Percentiles rank a stretch among this genome's conserved stretches.
Evolutionary conservation across 1,284 basidiomycete genomes (phyloP).

Genomic region (Ceratobasidium theobromae): DNA sequence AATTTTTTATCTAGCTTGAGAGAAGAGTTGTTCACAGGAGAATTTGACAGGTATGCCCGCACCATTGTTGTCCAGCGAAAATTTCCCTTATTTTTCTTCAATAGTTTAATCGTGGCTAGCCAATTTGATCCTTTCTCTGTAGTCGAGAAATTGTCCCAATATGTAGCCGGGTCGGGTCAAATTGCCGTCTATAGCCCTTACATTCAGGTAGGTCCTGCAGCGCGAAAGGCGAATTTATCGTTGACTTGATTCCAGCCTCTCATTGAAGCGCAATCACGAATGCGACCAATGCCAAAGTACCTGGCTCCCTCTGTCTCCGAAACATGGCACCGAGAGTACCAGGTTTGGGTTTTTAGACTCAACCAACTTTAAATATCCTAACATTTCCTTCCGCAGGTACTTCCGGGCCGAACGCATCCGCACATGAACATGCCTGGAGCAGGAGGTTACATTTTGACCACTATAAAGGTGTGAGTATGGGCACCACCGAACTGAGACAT

Average conservation of each 20-base stretch:
- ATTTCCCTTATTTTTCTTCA: background rate
- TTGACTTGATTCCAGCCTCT: slow-evolving; percentile 55
- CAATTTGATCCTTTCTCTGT: slow-evolving; percentile 87
- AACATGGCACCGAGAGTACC: slow-evolving; percentile 88
- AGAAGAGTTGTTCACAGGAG: slow-evolving; percentile 81
- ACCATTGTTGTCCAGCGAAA: slow-evolving; percentile 38
- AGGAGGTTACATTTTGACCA: slow-evolving; percentile 85
- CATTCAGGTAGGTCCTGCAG: slow-evolving; percentile 57
- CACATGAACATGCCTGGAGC: slow-evolving; percentile 89
- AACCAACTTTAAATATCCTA: background rate
- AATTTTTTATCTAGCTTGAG: slow-evolving; percentile 64
- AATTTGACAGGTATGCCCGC: slow-evolving; percentile 78
- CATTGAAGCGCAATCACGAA: slow-evolving; percentile 70
- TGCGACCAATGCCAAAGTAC: slow-evolving; percentile 68
- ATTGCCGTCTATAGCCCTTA: slow-evolving; percentile 87
- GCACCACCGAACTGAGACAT: slow-evolving; percentile 1
- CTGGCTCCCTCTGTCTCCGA: slow-evolving; percentile 84
- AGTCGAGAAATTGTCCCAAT: slow-evolving; percentile 70
- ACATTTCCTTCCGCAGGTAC: slow-evolving; percentile 50
- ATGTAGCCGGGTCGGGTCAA: slow-evolving; percentile 81
- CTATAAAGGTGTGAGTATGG: slow-evolving; percentile 74
- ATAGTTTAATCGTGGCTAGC: slow-evolving; percentile 77
- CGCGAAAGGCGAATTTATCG: slow-evolving; percentile 16
- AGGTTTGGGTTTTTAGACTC: slow-evolving; percentile 49
- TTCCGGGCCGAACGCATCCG: slow-evolving; percentile 95